Evolutionary conservation across 2,329 filamentous ascomycete species (phyloP).

Genomic region (Septoria linicola): DNA sequence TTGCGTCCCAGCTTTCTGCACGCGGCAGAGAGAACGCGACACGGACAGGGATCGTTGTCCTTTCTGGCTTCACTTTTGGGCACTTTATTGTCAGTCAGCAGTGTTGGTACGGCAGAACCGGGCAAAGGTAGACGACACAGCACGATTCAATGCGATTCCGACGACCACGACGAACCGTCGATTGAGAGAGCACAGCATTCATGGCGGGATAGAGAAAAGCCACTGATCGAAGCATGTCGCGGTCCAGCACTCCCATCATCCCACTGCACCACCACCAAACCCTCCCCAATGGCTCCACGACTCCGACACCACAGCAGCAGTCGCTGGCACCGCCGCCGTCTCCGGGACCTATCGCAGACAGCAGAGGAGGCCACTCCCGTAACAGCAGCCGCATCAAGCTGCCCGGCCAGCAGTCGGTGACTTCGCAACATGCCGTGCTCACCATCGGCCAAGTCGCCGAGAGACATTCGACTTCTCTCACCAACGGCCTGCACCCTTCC

Average conservation of each 20-base stretch:
- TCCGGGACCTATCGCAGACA: background rate
- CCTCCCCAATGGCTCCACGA: slow-evolving; percentile 9
- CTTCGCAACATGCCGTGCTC: slow-evolving; percentile 60
- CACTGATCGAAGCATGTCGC: slow-evolving; percentile 60
- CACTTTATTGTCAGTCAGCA: background rate
- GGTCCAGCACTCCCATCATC: slow-evolving; percentile 57
- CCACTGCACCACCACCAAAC: slow-evolving; percentile 52
- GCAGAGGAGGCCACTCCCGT: slow-evolving; percentile 26
- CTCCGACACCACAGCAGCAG: slow-evolving; percentile 9
- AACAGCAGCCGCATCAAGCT: slow-evolving; percentile 34
- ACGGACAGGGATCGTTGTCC: background rate
- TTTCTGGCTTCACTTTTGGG: background rate
- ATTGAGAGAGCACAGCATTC: no score
- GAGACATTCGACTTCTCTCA: slow-evolving; percentile 77
- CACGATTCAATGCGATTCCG: slow-evolving; percentile 6
- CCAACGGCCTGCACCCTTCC: slow-evolving; percentile 73
- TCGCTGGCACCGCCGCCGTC: slow-evolving; percentile 9
- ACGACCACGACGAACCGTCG: slow-evolving; percentile 9
- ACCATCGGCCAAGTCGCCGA: slow-evolving; percentile 75
- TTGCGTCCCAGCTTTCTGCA: no score
- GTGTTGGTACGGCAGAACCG: background rate
- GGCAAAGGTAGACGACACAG: background rate
- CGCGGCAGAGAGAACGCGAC: no score
- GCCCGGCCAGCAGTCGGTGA: slow-evolving; percentile 44
- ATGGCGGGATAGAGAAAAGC: slow-evolving; percentile 50